Conservation (phyloP, 2,329 filamentous ascomycete genomes). For the Talaromyces funiculosus region DNA sequence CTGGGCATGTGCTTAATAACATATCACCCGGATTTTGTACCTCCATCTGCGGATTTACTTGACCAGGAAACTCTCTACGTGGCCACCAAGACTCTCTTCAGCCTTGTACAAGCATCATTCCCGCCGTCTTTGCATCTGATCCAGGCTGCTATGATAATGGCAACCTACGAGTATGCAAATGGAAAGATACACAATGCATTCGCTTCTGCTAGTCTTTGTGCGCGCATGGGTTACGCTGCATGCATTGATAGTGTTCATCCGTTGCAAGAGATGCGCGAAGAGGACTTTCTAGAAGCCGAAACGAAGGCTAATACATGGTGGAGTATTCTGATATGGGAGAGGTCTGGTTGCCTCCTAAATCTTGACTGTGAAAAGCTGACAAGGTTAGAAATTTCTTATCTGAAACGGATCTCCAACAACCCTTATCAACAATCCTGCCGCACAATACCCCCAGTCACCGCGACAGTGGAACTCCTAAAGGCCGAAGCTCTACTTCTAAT, state of each 20-base stretch:
- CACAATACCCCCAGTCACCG: background rate
- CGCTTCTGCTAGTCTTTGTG: slow-evolving; percentile 20
- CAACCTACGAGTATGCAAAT: slow-evolving; percentile 25
- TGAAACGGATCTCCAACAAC: background rate
- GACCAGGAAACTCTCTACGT: slow-evolving; percentile 20
- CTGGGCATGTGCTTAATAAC: slow-evolving; percentile 23
- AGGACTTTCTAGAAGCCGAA: slow-evolving; percentile 9
- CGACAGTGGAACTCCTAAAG: background rate
- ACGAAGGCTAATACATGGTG: slow-evolving; percentile 28
- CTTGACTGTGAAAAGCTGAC: background rate
- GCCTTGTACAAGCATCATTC: slow-evolving; percentile 20
- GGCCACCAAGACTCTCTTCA: slow-evolving; percentile 21
- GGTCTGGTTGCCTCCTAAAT: slow-evolving; percentile 17
- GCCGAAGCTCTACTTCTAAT: background rate
- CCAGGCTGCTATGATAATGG: slow-evolving; percentile 25
- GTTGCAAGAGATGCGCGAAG: background rate
- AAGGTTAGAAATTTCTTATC: background rate
- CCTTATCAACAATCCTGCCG: background rate
- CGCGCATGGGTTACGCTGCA: slow-evolving; percentile 23
- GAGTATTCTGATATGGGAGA: slow-evolving; percentile 25
- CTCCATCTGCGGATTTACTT: background rate
- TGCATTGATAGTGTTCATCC: slow-evolving; percentile 15
- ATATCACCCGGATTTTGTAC: slow-evolving; percentile 3
- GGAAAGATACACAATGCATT: slow-evolving; percentile 20
- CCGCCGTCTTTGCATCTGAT: slow-evolving; percentile 21